A percentile compares a stretch with the other conserved stretches of the same genome.
Conservation (phyloP, 2,329 filamentous ascomycete species). For the Trichoderma aggressivum region DNA sequence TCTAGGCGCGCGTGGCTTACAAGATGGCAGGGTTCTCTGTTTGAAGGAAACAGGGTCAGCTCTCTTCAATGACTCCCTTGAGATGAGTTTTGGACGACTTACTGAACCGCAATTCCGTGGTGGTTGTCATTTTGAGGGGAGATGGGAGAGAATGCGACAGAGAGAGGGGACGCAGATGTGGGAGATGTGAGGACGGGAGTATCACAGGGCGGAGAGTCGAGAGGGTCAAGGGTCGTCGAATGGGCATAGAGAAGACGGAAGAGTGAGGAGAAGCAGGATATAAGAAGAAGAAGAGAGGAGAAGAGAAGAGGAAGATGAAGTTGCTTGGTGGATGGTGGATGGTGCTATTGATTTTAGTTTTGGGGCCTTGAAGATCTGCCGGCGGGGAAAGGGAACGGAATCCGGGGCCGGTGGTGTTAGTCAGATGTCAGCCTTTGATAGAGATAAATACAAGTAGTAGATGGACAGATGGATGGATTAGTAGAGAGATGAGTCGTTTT, state of each 20-base stretch:
- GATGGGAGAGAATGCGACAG: neutral
- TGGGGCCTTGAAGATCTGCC: neutral
- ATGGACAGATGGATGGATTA: too few relatives aligned
- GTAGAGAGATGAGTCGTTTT: too few relatives aligned
- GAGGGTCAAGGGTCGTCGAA: neutral
- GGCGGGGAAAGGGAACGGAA: neutral
- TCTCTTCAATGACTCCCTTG: neutral
- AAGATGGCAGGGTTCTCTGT: slow-evolving; percentile 50
- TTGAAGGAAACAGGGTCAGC: neutral
- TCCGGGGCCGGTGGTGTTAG: neutral
- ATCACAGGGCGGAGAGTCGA: neutral
- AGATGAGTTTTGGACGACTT: slow-evolving; percentile 20
- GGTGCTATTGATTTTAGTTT: neutral
- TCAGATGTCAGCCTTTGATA: neutral
- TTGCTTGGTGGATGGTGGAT: too few relatives aligned
- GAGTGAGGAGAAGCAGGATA: too few relatives aligned
- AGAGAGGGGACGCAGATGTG: neutral
- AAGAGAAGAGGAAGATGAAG: neutral
- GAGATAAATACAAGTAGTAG: too few relatives aligned
- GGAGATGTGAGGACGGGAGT: neutral
- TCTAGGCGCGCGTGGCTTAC: slow-evolving; percentile 34
- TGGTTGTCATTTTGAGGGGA: neutral
- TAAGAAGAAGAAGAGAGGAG: neutral
- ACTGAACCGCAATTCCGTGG: slow-evolving; percentile 34
- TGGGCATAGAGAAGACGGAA: neutral